Evolutionary conservation across 306 rosid genomes (phyloP).

Genomic region (Crotalaria pallida): DNA sequence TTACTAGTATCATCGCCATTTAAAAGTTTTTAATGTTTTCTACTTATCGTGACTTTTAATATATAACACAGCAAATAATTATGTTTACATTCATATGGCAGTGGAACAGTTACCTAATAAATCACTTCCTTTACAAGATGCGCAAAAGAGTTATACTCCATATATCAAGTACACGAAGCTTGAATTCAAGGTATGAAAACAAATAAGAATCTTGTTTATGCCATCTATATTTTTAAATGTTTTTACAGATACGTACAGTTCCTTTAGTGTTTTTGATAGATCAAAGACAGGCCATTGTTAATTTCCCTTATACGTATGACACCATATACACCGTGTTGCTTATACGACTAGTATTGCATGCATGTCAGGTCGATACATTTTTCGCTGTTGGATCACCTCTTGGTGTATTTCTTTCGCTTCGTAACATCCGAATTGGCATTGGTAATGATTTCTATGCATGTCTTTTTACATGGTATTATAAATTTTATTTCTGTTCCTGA

Average conservation of each 20-base stretch:
- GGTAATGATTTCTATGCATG: slow-evolving; percentile 43
- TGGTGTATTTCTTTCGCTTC: slow-evolving; percentile 95
- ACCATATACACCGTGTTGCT: neutral
- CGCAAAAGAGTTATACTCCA: slow-evolving; percentile 58
- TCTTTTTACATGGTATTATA: slow-evolving; percentile 5
- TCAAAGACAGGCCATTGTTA: slow-evolving; percentile 12
- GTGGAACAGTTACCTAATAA: slow-evolving; percentile 35
- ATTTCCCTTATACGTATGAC: neutral
- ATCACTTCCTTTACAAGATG: slow-evolving; percentile 42
- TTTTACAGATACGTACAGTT: slow-evolving; percentile 9
- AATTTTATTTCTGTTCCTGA: slow-evolving; percentile 1
- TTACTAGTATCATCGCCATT: slow-evolving; percentile 13
- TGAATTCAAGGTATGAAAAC: slow-evolving; percentile 68
- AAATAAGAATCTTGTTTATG: slow-evolving; percentile 3
- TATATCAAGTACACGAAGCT: slow-evolving; percentile 74
- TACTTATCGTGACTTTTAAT: slow-evolving; percentile 1
- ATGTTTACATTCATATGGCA: slow-evolving; percentile 28
- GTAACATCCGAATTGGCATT: slow-evolving; percentile 79
- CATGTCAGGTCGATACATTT: slow-evolving; percentile 87
- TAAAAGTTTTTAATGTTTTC: slow-evolving; percentile 5
- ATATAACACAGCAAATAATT: slow-evolving; percentile 27
- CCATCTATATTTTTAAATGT: slow-evolving; percentile 6
- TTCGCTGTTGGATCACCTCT: slow-evolving; percentile 99
- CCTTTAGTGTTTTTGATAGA: neutral
- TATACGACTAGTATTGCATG: slow-evolving; percentile 17